Conservation (phyloP, 2,329 filamentous ascomycete species). For the Falciphora oryzae region DNA sequence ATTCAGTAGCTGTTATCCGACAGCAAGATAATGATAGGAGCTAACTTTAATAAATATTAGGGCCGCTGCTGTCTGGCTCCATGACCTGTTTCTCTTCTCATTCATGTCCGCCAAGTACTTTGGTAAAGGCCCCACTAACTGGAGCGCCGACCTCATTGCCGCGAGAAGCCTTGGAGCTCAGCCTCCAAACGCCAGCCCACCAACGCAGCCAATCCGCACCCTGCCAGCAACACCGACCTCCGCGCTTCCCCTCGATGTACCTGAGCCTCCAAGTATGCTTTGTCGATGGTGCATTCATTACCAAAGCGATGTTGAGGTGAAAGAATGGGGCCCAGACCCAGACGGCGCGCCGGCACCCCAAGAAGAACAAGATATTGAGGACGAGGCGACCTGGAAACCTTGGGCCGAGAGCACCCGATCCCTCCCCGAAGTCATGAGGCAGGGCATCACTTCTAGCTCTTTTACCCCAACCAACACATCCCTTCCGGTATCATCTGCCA, state of each 20-base stretch:
- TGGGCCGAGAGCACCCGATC: background rate
- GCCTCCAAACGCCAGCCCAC: background rate
- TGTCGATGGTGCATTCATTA: slow-evolving; percentile 7
- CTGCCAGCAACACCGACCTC: background rate
- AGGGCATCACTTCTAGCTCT: background rate
- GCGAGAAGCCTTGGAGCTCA: slow-evolving; percentile 4
- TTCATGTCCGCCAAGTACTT: slow-evolving; percentile 9
- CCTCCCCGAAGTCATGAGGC: background rate
- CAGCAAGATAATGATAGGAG: too few relatives aligned
- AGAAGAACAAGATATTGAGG: background rate
- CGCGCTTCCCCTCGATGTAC: too few relatives aligned
- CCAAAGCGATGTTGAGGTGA: background rate
- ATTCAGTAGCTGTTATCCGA: too few relatives aligned
- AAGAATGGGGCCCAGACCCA: background rate
- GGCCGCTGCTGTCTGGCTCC: background rate
- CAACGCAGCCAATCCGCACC: background rate
- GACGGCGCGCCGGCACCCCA: too few relatives aligned
- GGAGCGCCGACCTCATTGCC: background rate
- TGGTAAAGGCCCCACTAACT: background rate
- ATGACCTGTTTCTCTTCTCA: slow-evolving; percentile 4
- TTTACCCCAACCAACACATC: background rate
- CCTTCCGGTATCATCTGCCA: background rate
- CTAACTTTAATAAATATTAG: background rate
- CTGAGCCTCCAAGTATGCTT: background rate
- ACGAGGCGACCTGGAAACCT: slow-evolving; percentile 3